Conservation (phyloP, 106 monocot species). For the Allium cepa region DNA sequence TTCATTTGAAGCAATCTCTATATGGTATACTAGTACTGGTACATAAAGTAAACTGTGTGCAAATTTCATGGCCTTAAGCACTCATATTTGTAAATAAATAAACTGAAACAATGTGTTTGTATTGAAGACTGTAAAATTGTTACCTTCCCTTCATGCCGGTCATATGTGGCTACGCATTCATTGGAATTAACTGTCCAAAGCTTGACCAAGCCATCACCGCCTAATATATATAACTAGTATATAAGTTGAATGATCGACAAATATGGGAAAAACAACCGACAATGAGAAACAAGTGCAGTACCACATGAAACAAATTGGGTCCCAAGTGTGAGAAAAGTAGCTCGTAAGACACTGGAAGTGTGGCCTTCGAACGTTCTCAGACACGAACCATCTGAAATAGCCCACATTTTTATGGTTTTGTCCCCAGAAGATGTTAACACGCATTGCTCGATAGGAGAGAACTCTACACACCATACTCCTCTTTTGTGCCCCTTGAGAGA, state of each 20-base stretch:
- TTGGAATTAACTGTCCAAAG: constrained; percentile 84
- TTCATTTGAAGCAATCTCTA: too few species aligned
- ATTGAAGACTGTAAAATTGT: background rate
- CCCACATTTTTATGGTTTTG: constrained; percentile 89
- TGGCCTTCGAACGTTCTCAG: constrained; percentile 97
- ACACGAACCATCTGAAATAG: constrained; percentile 86
- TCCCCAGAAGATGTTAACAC: constrained; percentile 96
- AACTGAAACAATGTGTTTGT: background rate
- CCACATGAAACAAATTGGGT: constrained; percentile 88
- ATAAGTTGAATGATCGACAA: background rate
- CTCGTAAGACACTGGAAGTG: constrained; percentile 75
- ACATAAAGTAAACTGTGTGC: too few species aligned
- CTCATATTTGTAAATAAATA: too few species aligned
- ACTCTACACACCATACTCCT: constrained; percentile 95
- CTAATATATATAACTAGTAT: constrained; percentile 22
- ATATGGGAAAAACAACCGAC: too few species aligned
- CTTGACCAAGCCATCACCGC: constrained; percentile 96
- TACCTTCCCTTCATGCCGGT: constrained; percentile 93
- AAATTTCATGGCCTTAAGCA: too few species aligned
- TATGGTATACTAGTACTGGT: too few species aligned
- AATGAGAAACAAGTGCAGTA: constrained; percentile 12
- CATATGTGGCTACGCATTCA: constrained; percentile 94
- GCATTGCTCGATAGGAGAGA: constrained; percentile 92
- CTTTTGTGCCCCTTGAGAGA: constrained; percentile 86
- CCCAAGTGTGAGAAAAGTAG: constrained; percentile 79